Conservation (phyloP, 768 basidiomycete genomes). For the Suillus placidus region DNA sequence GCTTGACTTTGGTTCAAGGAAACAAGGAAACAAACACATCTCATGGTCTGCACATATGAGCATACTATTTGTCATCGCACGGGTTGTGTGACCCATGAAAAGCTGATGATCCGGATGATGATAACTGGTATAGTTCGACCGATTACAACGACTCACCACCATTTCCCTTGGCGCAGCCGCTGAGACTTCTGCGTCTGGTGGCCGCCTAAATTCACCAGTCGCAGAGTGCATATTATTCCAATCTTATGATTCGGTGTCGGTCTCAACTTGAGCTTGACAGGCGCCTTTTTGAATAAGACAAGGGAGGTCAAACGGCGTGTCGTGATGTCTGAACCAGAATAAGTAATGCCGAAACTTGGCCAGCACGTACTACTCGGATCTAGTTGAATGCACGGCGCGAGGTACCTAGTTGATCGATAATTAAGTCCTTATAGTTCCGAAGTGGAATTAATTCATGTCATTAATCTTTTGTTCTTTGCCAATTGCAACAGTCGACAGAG, state of each 20-base stretch:
- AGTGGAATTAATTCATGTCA: background rate
- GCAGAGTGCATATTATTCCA: background rate
- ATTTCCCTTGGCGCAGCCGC: constrained; percentile 2
- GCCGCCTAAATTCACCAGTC: background rate
- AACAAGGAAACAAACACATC: background rate
- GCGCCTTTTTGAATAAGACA: background rate
- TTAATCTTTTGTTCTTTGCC: constrained; percentile 4
- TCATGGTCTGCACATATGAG: constrained; percentile 30
- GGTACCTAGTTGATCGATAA: background rate
- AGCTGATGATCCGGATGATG: constrained; percentile 12
- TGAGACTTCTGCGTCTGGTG: background rate
- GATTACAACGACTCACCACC: constrained; percentile 23
- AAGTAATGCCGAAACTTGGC: background rate
- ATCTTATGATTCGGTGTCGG: background rate
- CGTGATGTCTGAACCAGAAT: background rate
- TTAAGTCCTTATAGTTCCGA: background rate
- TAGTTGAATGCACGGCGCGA: background rate
- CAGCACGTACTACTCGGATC: background rate
- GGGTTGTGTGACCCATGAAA: constrained; percentile 23
- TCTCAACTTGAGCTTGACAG: background rate
- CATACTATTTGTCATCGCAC: constrained; percentile 25
- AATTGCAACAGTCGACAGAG: background rate
- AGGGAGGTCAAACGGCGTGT: background rate
- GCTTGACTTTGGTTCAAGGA: background rate
- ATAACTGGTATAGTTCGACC: constrained; percentile 11